phyloP scores from a whole-genome alignment of 345 rosid species.

The Camelina neglecta region DNA sequence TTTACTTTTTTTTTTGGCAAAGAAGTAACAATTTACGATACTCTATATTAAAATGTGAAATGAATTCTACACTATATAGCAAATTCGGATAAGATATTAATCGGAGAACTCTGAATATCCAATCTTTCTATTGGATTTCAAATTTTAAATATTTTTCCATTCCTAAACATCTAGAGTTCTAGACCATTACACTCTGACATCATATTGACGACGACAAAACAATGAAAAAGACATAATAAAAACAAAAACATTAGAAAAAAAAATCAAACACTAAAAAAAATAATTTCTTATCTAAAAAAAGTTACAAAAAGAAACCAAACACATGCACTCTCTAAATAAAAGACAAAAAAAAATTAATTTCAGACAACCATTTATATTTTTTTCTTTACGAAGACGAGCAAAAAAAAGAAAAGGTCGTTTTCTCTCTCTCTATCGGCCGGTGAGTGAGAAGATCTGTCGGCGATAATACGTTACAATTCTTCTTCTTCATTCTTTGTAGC shows the following conservation, averaged over 20 bases:
- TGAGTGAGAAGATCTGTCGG: constrained; percentile 36
- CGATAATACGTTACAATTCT: constrained; percentile 34
- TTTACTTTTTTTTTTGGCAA: no score
- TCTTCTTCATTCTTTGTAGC: constrained; percentile 10
- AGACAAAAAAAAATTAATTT: constrained; percentile 24
- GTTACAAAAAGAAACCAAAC: constrained; percentile 19
- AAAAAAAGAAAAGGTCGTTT: neutral
- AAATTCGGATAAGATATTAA: no score
- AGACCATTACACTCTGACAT: neutral
- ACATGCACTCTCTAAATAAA: constrained; percentile 27
- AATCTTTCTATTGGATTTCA: neutral
- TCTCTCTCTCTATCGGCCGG: neutral
- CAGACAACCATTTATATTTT: constrained; percentile 20
- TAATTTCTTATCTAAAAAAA: neutral
- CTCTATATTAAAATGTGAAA: no score
- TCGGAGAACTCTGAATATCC: neutral
- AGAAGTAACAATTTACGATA: no score
- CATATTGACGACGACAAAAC: constrained; percentile 18
- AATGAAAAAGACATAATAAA: constrained; percentile 34
- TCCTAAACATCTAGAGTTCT: neutral
- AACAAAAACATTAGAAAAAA: constrained; percentile 22
- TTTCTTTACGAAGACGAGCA: no score
- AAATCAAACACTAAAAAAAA: neutral
- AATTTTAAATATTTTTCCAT: no score
- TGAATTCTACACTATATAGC: no score